phyloP scores from a whole-genome alignment of 768 basidiomycete genomes.

The Gloeopeniophorella convolvens region DNA sequence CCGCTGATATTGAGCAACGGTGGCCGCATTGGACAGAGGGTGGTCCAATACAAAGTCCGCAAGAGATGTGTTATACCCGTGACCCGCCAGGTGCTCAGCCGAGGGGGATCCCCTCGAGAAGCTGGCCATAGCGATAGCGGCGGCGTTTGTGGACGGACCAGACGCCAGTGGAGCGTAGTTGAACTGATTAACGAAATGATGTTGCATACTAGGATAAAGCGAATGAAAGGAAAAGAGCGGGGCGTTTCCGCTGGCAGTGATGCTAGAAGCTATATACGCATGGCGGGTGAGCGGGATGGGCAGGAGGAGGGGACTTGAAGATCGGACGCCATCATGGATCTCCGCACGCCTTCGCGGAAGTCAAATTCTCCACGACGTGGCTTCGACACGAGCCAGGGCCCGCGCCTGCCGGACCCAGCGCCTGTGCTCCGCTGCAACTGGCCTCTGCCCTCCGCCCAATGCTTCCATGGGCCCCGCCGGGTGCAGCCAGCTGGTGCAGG shows the following conservation, averaged over 20 bases:
- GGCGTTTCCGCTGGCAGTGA: slow-evolving; percentile 13
- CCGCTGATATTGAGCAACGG: slow-evolving; percentile 16
- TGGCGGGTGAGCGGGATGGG: slow-evolving; percentile 19
- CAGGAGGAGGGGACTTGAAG: slow-evolving; percentile 11
- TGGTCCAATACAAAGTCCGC: slow-evolving; percentile 14
- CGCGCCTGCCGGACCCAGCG: no score
- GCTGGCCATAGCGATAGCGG: slow-evolving; percentile 15
- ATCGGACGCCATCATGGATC: slow-evolving; percentile 21
- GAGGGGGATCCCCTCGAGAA: slow-evolving; percentile 20
- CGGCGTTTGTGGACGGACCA: slow-evolving; percentile 16
- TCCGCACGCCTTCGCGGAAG: slow-evolving; percentile 18
- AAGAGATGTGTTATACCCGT: slow-evolving; percentile 16
- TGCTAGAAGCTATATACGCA: slow-evolving; percentile 20
- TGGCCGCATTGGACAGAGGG: slow-evolving; percentile 14
- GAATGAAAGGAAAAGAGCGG: slow-evolving; percentile 10
- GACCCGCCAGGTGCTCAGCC: slow-evolving; percentile 9
- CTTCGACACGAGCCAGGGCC: not conserved
- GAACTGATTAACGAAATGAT: slow-evolving; percentile 18
- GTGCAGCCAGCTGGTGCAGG: no score
- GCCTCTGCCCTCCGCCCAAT: no score
- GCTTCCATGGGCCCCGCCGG: no score
- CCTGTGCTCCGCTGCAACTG: no score
- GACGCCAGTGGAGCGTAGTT: slow-evolving; percentile 11
- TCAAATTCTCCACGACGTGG: slow-evolving; percentile 6
- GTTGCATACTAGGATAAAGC: slow-evolving; percentile 9